Evolutionary conservation across 1,284 basidiomycete genomes (phyloP).

Genomic region (Microbotryum intermedium): DNA sequence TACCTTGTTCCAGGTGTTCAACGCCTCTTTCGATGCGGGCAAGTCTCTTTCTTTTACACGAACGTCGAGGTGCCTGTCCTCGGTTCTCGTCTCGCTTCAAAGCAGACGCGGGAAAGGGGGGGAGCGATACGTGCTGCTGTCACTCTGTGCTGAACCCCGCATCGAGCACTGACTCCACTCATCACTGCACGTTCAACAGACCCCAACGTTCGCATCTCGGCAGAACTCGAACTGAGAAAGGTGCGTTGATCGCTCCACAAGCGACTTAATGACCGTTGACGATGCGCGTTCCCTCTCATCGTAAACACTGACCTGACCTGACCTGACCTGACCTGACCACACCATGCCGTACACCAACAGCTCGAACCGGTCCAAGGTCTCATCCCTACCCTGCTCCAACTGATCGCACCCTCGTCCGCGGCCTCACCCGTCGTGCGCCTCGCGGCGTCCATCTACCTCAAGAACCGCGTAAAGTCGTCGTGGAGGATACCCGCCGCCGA

Average conservation of each 20-base stretch:
- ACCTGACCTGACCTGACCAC: no score
- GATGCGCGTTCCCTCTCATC: no score
- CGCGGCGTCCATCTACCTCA: conserved; percentile 67
- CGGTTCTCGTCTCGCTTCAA: no score
- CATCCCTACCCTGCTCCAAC: conserved; percentile 66
- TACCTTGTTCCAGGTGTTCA: conserved; percentile 63
- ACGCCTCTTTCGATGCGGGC: conserved; percentile 35
- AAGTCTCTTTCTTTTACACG: not conserved
- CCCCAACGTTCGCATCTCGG: conserved; percentile 70
- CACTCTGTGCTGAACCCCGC: not conserved
- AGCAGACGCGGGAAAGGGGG: no score
- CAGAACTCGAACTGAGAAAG: conserved; percentile 73
- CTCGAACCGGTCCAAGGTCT: conserved; percentile 67
- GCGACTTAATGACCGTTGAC: no score
- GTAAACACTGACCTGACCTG: no score
- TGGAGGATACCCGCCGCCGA: conserved; percentile 22
- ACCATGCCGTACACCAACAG: conserved; percentile 42
- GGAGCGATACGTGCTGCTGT: not conserved
- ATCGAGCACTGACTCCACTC: not conserved
- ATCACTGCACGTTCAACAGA: conserved; percentile 42
- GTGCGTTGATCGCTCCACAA: conserved; percentile 42
- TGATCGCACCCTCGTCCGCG: conserved; percentile 50
- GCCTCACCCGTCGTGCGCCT: conserved; percentile 21
- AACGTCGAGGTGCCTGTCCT: not conserved
- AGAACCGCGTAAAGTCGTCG: conserved; percentile 52